phyloP scores from a whole-genome alignment of 352 stramenopile genomes.

The Phytophthora syringae region DNA sequence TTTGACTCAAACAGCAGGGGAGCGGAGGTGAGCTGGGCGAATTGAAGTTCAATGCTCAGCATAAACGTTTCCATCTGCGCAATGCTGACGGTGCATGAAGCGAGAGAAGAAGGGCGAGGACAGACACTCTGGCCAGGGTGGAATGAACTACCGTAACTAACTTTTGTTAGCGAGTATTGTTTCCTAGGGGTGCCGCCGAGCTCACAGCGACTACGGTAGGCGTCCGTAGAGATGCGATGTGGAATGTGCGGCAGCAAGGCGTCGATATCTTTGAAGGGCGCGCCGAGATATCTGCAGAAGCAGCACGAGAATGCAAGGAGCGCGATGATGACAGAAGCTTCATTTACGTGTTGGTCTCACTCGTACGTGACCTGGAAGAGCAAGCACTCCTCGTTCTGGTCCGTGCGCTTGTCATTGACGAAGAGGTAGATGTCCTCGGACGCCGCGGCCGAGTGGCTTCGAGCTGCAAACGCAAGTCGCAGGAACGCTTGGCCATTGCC shows the following conservation, averaged over 20 bases:
- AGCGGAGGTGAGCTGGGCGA: conserved; percentile 4
- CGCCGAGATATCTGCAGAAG: neutral
- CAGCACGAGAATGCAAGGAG: neutral
- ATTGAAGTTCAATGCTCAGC: conserved; percentile 14
- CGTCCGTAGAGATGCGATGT: neutral
- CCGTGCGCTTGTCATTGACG: conserved; percentile 91
- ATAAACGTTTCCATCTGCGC: neutral
- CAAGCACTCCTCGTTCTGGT: conserved; percentile 94
- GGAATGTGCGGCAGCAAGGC: neutral
- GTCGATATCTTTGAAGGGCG: neutral
- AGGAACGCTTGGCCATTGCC: conserved; percentile 62
- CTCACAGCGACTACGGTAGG: neutral
- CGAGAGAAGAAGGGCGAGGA: too few relatives aligned
- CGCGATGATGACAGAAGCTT: neutral
- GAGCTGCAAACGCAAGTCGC: conserved; percentile 52
- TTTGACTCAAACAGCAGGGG: conserved; percentile 18
- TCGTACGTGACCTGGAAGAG: conserved; percentile 86
- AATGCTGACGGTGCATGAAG: too few relatives aligned
- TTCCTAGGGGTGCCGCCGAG: neutral
- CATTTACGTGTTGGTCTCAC: conserved; percentile 20
- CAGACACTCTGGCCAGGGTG: too few relatives aligned
- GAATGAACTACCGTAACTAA: neutral
- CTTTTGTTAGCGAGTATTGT: too few relatives aligned
- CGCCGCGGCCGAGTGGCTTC: conserved; percentile 4
- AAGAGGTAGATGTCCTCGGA: conserved; percentile 87